phyloP scores from a whole-genome alignment of 176 grass and related monocot genomes.

The Cenchrus purpureus region DNA sequence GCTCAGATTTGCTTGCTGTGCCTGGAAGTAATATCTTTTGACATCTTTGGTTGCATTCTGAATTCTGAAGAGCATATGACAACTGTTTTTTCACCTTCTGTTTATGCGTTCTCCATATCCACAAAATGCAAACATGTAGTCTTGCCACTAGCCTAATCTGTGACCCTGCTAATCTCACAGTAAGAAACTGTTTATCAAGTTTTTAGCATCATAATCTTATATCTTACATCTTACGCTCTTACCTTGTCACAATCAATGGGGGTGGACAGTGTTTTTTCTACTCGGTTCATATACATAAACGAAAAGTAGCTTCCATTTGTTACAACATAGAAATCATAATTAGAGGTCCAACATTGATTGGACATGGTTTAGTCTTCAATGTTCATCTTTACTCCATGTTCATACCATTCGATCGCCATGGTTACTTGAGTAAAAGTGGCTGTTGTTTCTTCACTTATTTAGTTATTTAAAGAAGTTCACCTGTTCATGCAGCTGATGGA shows the following conservation, averaged over 20 bases:
- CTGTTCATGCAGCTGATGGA: conserved; percentile 74
- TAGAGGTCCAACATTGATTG: background rate
- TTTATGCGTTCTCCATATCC: background rate
- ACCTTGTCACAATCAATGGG: background rate
- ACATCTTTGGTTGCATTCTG: background rate
- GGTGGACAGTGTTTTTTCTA: background rate
- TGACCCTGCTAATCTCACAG: conserved; percentile 6
- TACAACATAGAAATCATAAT: background rate
- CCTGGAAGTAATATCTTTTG: background rate
- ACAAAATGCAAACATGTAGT: background rate
- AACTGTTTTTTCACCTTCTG: background rate
- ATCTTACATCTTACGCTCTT: background rate
- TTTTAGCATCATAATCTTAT: conserved; percentile 18
- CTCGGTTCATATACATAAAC: background rate
- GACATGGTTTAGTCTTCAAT: background rate
- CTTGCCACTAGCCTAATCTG: conserved; percentile 14
- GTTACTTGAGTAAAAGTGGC: background rate
- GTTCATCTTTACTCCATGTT: background rate
- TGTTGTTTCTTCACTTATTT: background rate
- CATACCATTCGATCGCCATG: background rate
- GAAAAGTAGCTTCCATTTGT: background rate
- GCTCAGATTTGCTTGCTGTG: background rate
- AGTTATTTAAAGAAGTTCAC: background rate
- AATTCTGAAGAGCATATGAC: background rate
- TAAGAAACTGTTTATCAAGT: conserved; percentile 6